A percentile compares a stretch with the other conserved stretches of the same genome.
Evolutionary conservation across 768 basidiomycete genomes (phyloP).

Genomic region (Boletus rubescentipes): DNA sequence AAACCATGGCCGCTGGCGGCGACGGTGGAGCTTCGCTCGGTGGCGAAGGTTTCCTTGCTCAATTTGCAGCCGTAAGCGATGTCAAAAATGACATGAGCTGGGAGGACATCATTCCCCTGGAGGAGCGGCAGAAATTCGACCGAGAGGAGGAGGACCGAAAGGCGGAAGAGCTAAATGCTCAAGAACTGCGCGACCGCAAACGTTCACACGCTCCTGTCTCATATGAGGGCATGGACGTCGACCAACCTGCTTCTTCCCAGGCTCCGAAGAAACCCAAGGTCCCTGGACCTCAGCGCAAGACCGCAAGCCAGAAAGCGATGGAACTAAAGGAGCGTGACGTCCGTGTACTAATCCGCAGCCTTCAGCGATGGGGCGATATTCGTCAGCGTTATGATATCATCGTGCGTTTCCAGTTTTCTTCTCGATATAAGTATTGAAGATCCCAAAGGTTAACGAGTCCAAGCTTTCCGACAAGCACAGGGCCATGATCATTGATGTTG

Average conservation of each 20-base stretch:
- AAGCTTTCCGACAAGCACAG: slow-evolving; percentile 94
- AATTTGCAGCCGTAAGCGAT: slow-evolving; percentile 95
- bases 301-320: slow-evolving; percentile 91
- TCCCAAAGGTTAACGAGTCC: slow-evolving; percentile 73
- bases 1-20: slow-evolving; percentile 79
- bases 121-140: slow-evolving; percentile 83
- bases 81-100: slow-evolving; percentile 98
- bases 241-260: slow-evolving; percentile 61
- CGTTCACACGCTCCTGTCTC: slow-evolving; percentile 84
- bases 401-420: slow-evolving; percentile 48
- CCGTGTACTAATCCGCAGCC: slow-evolving; percentile 89
- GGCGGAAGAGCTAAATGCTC: slow-evolving; percentile 66
- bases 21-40: slow-evolving; percentile 94
- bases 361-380: slow-evolving; percentile 98
- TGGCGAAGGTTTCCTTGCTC: slow-evolving; percentile 93
- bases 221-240: slow-evolving; percentile 93
- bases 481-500: slow-evolving; percentile 83
- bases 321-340: slow-evolving; percentile 97
- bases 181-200: slow-evolving; percentile 74
- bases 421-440: background rate
- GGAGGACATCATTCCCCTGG: slow-evolving; percentile 98
- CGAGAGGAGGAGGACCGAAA: slow-evolving; percentile 76
- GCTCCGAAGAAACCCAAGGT: slow-evolving; percentile 73
- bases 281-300: slow-evolving; percentile 77
- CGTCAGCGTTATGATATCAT: slow-evolving; percentile 92